Base-by-base conservation (phyloP, 1,284 basidiomycete genomes). In the Ustilago loliicola region DNA sequence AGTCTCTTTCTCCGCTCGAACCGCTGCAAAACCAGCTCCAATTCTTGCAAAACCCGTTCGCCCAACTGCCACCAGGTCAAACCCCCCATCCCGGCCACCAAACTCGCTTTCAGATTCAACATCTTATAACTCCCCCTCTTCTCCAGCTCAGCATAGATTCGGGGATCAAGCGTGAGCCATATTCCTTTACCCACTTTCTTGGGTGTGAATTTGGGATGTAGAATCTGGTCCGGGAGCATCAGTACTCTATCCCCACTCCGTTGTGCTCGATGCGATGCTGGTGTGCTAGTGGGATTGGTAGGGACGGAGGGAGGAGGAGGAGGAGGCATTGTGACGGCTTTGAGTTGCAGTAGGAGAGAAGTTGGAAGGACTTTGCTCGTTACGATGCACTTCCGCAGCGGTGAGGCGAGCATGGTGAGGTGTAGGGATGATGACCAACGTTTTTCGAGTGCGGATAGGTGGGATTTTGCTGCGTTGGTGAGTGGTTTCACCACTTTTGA, bases 381-480 rank as follows among this genome's bases (percentile, higher is more conserved):
- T 2, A 72, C 74, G 55, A 65, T 47, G 58, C 74, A 77, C n/a
- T 68, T 71, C n/a, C 74, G 68, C 0, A 77, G 51, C 0, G 74
- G 74, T 0, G 34, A 3, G 1, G 65, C 21, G 13, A 77, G 74
- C 69, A 77, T 68, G 8, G n/a, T 9, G 7, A 77, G 61, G 45
- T 68, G 58, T 1, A 72, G 3, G 6, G 74, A 77, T 27, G 58
- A 58, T 1, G 47, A 30, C 74, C 74, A 77, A 10, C n/a, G 55
- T 5, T 40, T 11, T 50, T 72, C 61, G 32, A 72, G 54, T 0
- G 48, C 2, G n/a, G 61, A 17, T 3, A 77, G 62, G 2, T 61
- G 21, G 21, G 42, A 3, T 1, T 30, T n/a, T 2, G 65, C 61
- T 23, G 51, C 3, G 13, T 2, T 15, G 9, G 47, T 51, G 15